Percentiles rank a stretch among this genome's conserved stretches.
Evolutionary conservation across 2,329 filamentous ascomycete genomes (phyloP).

Genomic region (Ustulina deusta): DNA sequence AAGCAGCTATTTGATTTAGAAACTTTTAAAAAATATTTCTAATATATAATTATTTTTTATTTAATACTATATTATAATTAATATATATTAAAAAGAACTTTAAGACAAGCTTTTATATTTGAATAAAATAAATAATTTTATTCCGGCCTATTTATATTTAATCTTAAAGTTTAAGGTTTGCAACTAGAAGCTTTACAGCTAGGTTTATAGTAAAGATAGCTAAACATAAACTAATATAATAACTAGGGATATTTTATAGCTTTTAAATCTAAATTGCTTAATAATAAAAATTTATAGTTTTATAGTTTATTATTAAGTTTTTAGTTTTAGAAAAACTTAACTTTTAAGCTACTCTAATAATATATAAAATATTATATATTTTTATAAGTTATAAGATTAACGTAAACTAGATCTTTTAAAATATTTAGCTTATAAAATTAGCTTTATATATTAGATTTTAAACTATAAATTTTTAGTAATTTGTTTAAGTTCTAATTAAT

Average conservation of each 20-base stretch:
- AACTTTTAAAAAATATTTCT: not conserved
- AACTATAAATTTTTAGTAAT: not conserved
- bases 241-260: not conserved
- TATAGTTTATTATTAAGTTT: not conserved
- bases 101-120: not conserved
- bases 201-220: not conserved
- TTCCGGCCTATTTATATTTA: not conserved
- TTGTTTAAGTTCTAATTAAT: not conserved
- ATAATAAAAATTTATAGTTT: not conserved
- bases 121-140: not conserved
- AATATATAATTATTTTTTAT: conserved; percentile 1
- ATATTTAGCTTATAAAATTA: not conserved
- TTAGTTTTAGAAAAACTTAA: not conserved
- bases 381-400: not conserved
- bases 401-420: conserved; percentile 3
- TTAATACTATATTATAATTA: not conserved
- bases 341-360: not conserved
- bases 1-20: not conserved
- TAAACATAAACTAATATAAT: not conserved
- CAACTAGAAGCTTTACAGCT: not conserved
- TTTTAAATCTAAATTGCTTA: not conserved
- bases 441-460: not conserved
- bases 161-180: not conserved
- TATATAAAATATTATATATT: not conserved
- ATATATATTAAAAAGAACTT: not conserved